Evolutionary conservation across 1,284 basidiomycete species (phyloP), one percentile per base, ranked within the genome.

Genomic region (Ganoderma sinense): DNA sequence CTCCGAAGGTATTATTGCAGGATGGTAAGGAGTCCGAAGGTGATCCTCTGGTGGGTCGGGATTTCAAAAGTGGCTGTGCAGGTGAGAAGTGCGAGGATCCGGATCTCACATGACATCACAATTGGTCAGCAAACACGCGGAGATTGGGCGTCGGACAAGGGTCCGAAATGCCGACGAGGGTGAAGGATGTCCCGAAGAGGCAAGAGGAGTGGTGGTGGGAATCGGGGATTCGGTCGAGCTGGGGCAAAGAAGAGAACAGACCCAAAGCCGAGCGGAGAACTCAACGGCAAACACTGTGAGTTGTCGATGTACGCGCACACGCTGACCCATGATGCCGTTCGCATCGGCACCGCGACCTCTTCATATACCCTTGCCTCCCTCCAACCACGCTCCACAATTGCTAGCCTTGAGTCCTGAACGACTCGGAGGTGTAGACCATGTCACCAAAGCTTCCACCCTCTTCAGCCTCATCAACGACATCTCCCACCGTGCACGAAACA

Each of bases 401-500:
- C 64, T 4, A 20, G 23, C 51, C 20, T 23, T n/a, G 36, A 60
- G 18, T 39, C 62, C 31, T 36, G 39, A 31, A 33, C 59, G 59
- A 62, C 43, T 39, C n/a, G n/a, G n/a, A 39, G 36, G 20, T 26
- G 4, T 11, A 14, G 39, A 41, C 59, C 4, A 61, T 61, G 59
- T 14, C 36, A 26, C 16, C n/a, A n/a, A 56, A 11, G 23, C 53
- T 41, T 23, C 62, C 69, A 20, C 51, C 64, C 3, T 68, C 72
- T 10, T 55, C 45, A 45, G 29, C 64, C 40, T 56, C 69, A 4
- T 74, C 73, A 1, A 65, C 70, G 1, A 63, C 70, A 0, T 39
- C 59, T 41, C 73, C 73, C 40, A 74, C 73, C 29, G 51, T 72
- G 1, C 71, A 69, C 23, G 71, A 72, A 29, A 67, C 70, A 36